These are phyloP conservation scores for Apostasia ramifera DNA, from an alignment of 106 monocot species.

Conservation along the genomic window DNA sequence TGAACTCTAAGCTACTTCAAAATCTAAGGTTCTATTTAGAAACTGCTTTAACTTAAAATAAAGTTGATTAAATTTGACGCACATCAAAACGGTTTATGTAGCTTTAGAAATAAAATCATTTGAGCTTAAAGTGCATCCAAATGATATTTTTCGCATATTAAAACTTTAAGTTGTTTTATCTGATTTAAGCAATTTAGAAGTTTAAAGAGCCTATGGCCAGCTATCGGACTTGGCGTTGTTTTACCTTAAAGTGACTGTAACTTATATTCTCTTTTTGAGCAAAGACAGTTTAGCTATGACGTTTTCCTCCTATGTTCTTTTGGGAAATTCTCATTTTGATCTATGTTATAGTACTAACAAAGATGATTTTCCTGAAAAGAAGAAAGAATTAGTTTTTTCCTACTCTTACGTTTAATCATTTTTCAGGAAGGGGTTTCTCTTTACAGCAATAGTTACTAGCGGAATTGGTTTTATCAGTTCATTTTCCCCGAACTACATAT, in stretches of 20 bases:
- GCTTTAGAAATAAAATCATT: too few relatives aligned
- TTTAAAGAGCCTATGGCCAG: not conserved
- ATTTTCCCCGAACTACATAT: conserved; percentile 45
- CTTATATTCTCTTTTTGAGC: not conserved
- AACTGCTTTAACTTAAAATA: too few relatives aligned
- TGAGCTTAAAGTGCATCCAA: not conserved
- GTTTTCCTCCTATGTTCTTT: not conserved
- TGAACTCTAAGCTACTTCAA: too few relatives aligned
- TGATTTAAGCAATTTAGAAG: not conserved
- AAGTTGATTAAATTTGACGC: too few relatives aligned
- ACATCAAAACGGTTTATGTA: too few relatives aligned
- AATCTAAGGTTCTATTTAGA: too few relatives aligned
- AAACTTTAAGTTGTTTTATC: not conserved
- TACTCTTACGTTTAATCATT: not conserved
- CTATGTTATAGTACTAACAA: not conserved
- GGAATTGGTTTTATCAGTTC: conserved; percentile 45
- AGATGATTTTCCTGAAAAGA: not conserved
- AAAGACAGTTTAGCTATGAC: not conserved
- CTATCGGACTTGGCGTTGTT: not conserved
- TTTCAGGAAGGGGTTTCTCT: conserved; percentile 65
- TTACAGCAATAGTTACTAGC: conserved; percentile 54
- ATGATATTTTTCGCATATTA: not conserved
- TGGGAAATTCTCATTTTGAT: not conserved
- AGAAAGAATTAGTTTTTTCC: not conserved
- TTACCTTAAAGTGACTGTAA: not conserved